Percentiles rank a stretch among this genome's conserved stretches.
Evolutionary conservation across 2,329 filamentous ascomycete genomes (phyloP).

Genomic region (Ambrosiella xylebori): DNA sequence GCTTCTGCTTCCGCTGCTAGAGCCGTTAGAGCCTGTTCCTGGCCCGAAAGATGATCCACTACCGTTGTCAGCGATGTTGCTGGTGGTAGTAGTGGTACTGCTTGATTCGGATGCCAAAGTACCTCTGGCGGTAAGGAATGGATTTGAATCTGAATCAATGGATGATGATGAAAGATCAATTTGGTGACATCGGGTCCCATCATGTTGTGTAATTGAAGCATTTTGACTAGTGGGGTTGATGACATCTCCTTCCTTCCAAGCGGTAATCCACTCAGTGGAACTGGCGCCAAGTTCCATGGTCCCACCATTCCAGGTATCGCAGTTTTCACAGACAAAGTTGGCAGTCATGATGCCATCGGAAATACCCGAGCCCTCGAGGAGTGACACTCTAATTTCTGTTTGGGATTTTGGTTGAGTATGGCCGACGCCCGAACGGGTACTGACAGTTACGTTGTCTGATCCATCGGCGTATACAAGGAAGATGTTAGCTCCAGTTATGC

Average conservation of each 20-base stretch:
- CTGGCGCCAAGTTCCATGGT: constrained; percentile 26
- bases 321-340: constrained; percentile 39
- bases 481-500: constrained; percentile 41
- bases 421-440: constrained; percentile 32
- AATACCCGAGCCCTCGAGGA: constrained; percentile 43
- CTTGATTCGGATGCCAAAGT: constrained; percentile 13
- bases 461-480: constrained; percentile 46
- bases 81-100: constrained; percentile 12
- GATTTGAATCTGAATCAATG: constrained; percentile 32
- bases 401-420: constrained; percentile 31
- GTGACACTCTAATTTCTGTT: constrained; percentile 27
- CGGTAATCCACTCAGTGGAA: constrained; percentile 33
- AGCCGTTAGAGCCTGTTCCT: constrained; percentile 12
- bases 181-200: constrained; percentile 25
- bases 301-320: constrained; percentile 29
- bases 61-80: constrained; percentile 10
- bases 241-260: constrained; percentile 31
- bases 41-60: constrained; percentile 9
- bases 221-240: constrained; percentile 26
- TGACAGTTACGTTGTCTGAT: constrained; percentile 42
- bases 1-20: constrained; percentile 10
- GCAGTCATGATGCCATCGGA: constrained; percentile 34
- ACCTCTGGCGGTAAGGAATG: constrained; percentile 24
- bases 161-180: constrained; percentile 33
- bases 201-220: constrained; percentile 29